Evolutionary conservation across 1,284 basidiomycete genomes (phyloP), one percentile per base, ranked within the genome.

Genomic region (Cutaneotrichosporon mucoides): DNA sequence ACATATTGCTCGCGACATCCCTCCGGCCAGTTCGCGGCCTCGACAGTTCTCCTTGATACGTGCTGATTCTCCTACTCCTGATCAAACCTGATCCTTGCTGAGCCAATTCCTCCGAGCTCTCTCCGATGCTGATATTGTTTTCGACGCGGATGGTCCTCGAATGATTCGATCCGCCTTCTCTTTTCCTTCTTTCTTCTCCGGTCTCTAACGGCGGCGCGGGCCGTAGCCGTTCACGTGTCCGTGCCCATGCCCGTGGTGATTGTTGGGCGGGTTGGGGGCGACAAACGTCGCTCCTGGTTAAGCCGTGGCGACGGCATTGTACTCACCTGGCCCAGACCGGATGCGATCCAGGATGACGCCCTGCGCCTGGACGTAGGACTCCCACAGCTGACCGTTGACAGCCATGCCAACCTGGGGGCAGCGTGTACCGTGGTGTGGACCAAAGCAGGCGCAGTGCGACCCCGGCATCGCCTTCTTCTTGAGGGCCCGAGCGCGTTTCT

Each of bases 381-480:
- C 36, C 60, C 60, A 61, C 13, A 61, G 43, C 5, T 15, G 36
- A 15, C 41, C 24, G 24, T 24, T 43, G 12, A 61, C 44, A n/a
- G 47, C 60, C 34, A 57, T 10, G 9, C 55, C 48, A 15, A 35
- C 38, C 6, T 44, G 16, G 33, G 45, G 33, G 41, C 60, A 61
- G 15, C 60, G 56, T 15, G 53, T 57, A 34, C 60, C 60, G 56
- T 61, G 60, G 56, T 61, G 60, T 7, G 60, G 60, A 16, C 60
- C 60, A 34, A 55, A 61, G 44, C 60, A 61, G 15, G 60, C 49
- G 40, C 60, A 61, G 38, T 56, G 38, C 5, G 43, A 24, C 13
- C 16, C 35, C 5, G 16, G 8, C 16, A 35, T 15, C 5, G 24
- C 4, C 16, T 24, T 37, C 50, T 56, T 56, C 34, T 41, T 46